These are phyloP conservation scores for Dictyostelium firmibasis DNA, from an alignment of 78 protist species.

Conservation along the genomic window DNA sequence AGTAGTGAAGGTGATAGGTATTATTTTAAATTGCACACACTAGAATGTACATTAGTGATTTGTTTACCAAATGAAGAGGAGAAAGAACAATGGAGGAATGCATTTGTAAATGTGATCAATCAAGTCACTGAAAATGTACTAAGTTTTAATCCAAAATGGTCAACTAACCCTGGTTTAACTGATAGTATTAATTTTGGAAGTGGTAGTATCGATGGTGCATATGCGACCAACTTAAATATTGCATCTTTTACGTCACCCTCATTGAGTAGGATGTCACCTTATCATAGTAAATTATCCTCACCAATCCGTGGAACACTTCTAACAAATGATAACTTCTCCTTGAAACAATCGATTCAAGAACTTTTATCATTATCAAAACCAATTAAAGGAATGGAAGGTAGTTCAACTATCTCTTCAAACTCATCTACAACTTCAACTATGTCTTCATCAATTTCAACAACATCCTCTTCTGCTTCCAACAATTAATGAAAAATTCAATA, in stretches of 20 bases:
- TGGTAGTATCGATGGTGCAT: neutral
- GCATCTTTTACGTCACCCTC: neutral
- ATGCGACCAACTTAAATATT: neutral
- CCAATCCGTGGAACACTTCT: conserved; percentile 8
- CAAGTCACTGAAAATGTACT: conserved; percentile 51
- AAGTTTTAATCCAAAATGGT: conserved; percentile 70
- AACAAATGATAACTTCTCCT: conserved; percentile 4
- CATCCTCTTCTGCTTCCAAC: neutral
- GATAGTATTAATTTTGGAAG: neutral
- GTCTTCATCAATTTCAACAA: neutral
- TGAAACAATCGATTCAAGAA: conserved; percentile 40
- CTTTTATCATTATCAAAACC: conserved; percentile 17
- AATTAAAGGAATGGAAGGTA: conserved; percentile 14
- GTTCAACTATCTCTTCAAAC: neutral
- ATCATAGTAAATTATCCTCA: neutral
- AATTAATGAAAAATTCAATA: neutral
- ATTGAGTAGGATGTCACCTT: neutral
- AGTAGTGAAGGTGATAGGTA: conserved; percentile 18
- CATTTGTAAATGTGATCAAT: conserved; percentile 48
- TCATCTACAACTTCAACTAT: neutral
- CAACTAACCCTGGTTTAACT: neutral
- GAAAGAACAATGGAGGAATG: conserved; percentile 35
- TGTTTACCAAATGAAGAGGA: conserved; percentile 42
- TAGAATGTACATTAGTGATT: conserved; percentile 53
- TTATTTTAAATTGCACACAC: conserved; percentile 59